Evolutionary conservation across 2,329 filamentous ascomycete species (phyloP).

Genomic region (Fusarium transvaalense): DNA sequence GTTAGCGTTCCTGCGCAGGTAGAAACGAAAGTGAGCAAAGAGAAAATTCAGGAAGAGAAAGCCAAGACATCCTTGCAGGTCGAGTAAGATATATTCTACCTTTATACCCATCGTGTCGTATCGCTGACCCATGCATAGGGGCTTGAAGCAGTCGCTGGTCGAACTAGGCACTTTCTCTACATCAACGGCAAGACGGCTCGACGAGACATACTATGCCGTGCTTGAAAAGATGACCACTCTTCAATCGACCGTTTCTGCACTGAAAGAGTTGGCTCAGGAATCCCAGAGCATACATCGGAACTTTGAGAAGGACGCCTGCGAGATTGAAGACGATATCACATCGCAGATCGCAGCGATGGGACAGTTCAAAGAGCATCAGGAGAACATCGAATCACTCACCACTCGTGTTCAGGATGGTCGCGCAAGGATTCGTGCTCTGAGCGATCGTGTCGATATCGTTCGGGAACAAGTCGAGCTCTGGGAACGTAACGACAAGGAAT

Average conservation of each 20-base stretch:
- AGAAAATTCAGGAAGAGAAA: slow-evolving; percentile 57
- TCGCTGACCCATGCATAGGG: slow-evolving; percentile 52
- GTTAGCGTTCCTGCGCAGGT: slow-evolving; percentile 19
- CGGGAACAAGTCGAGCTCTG: slow-evolving; percentile 74
- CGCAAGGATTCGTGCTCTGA: slow-evolving; percentile 69
- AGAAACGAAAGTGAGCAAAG: slow-evolving; percentile 48
- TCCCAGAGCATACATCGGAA: slow-evolving; percentile 68
- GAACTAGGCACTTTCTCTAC: slow-evolving; percentile 72
- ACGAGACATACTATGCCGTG: slow-evolving; percentile 80
- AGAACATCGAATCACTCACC: slow-evolving; percentile 72
- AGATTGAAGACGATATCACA: slow-evolving; percentile 70
- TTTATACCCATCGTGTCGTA: background rate
- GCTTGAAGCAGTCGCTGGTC: slow-evolving; percentile 64
- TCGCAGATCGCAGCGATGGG: slow-evolving; percentile 71
- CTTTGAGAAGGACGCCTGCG: slow-evolving; percentile 71
- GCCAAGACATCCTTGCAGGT: slow-evolving; percentile 48
- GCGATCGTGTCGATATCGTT: slow-evolving; percentile 73
- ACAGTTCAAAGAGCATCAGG: slow-evolving; percentile 74
- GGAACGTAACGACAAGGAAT: slow-evolving; percentile 74
- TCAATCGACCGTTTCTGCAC: slow-evolving; percentile 71
- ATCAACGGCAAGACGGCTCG: slow-evolving; percentile 73
- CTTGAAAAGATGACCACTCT: slow-evolving; percentile 75
- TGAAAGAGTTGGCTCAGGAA: slow-evolving; percentile 75
- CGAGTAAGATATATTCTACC: slow-evolving; percentile 47
- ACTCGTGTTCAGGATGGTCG: slow-evolving; percentile 71